These are phyloP conservation scores for Trametes punicea DNA, from an alignment of 768 basidiomycete species.

Conservation along the genomic window DNA sequence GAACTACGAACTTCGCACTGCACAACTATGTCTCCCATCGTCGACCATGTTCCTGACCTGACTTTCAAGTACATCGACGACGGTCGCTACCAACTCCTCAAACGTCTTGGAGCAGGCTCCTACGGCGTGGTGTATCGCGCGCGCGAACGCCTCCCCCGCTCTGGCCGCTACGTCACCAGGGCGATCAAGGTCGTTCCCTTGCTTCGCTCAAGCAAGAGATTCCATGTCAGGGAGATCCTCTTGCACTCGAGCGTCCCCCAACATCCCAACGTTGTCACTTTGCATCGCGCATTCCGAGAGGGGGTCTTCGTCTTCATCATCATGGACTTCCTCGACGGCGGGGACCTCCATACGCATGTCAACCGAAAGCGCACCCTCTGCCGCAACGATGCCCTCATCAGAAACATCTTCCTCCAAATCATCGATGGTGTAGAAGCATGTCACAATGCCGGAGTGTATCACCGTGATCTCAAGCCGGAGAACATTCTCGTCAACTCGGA, in stretches of 20 bases:
- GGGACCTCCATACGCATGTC: conserved; percentile 47
- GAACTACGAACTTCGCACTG: neutral
- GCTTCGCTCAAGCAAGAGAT: neutral
- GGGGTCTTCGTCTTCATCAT: conserved; percentile 64
- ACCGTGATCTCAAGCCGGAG: conserved; percentile 59
- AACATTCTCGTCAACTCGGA: conserved; percentile 43
- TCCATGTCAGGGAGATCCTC: conserved; percentile 68
- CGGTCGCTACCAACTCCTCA: conserved; percentile 74
- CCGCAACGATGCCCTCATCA: conserved; percentile 46
- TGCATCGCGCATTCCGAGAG: conserved; percentile 63
- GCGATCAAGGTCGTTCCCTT: conserved; percentile 24
- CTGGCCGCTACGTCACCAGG: neutral
- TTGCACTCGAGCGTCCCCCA: conserved; percentile 49
- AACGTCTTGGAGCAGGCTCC: conserved; percentile 85
- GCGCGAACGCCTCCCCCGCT: conserved; percentile 39
- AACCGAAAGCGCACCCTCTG: conserved; percentile 33
- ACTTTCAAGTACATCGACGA: conserved; percentile 57
- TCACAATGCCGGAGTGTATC: conserved; percentile 48
- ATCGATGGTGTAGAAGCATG: conserved; percentile 50
- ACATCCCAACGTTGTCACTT: conserved; percentile 64
- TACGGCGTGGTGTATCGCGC: conserved; percentile 94
- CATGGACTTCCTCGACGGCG: conserved; percentile 41
- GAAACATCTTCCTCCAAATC: conserved; percentile 48
- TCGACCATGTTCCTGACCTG: conserved; percentile 15
- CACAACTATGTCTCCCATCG: conserved; percentile 7